Evolutionary conservation across 2,329 filamentous ascomycete genomes (phyloP), one percentile per base, ranked within the genome.

Genomic region (Colletotrichum tabaci): DNA sequence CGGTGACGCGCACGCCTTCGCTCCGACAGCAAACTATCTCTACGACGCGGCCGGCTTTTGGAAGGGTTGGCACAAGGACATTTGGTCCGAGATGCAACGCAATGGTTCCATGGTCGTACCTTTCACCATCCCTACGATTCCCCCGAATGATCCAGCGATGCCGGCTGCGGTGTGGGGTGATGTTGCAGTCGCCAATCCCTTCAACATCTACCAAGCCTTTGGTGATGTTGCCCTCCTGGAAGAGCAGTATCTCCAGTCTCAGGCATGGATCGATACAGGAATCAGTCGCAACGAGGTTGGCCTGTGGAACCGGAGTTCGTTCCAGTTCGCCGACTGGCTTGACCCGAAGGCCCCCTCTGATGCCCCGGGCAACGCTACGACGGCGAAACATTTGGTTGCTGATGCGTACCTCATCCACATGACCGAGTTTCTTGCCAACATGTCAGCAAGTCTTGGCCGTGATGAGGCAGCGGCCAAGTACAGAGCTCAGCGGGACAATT

Each of bases 21-120:
- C 81, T 0, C 84, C 86, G 0, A 85, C 87, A 0, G 84, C 87
- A 0, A 86, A 83, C 61, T 90, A 86, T 72, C 79, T 91, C 0
- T 91, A 87, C 76, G 81, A 89, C 74, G 85, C 86, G 2, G 77
- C 82, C 0, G 87, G 86, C 0, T 85, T 90, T 71, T 84, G 87
- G 68, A 75, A 79, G 26, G 81, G 76, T 62, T 91, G 86, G 88
- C 80, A 86, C 26, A 79, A 82, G 62, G 88, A 89, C 66, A 74
- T 88, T 1, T 79, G 77, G 65, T 79, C 77, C 0, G 80, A 82
- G 71, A 77, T 78, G 75, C 75, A 79, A 23, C 66, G 65, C 1
- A 74, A 72, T 35, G 71, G 53, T 5, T 68, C 60, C 2, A 74
- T 63, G 79, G 76, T 75, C 40, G 74, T 79, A 1, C 76, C 80